Evolutionary conservation across 1,284 basidiomycete genomes (phyloP).

Genomic region (Puccinia horiana): DNA sequence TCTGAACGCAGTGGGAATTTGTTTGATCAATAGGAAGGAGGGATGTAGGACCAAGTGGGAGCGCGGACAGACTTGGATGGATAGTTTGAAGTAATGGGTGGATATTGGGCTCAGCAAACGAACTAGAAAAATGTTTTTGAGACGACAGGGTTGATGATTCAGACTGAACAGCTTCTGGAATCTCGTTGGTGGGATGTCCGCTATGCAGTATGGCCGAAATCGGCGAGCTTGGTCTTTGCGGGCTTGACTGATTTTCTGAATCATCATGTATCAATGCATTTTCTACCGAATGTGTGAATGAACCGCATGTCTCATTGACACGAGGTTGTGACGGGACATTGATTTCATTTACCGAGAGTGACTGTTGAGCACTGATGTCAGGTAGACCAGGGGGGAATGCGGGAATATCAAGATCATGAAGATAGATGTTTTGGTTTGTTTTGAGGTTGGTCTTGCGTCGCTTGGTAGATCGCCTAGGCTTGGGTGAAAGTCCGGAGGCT

Average conservation of each 20-base stretch:
- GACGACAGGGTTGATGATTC: neutral
- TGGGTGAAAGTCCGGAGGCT: neutral
- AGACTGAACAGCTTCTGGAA: neutral
- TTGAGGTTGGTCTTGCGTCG: neutral
- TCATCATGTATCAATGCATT: neutral
- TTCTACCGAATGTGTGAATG: neutral
- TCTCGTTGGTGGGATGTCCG: neutral
- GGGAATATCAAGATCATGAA: conserved; percentile 4
- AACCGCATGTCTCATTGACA: neutral
- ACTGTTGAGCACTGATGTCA: neutral
- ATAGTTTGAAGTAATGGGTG: conserved; percentile 5
- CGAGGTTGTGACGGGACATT: neutral
- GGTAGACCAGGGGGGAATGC: neutral
- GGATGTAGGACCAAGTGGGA: neutral
- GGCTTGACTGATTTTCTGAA: neutral
- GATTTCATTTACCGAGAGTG: neutral
- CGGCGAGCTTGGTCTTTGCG: neutral
- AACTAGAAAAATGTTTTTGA: neutral
- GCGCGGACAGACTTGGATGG: neutral
- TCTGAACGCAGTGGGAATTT: neutral
- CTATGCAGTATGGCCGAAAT: neutral
- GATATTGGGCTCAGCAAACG: neutral
- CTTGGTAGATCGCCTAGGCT: neutral
- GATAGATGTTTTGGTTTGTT: neutral
- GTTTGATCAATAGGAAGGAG: neutral